Evolutionary conservation across 495 filamentous ascomycete genomes (phyloP).

Genomic region (Articulospora tetracladia): DNA sequence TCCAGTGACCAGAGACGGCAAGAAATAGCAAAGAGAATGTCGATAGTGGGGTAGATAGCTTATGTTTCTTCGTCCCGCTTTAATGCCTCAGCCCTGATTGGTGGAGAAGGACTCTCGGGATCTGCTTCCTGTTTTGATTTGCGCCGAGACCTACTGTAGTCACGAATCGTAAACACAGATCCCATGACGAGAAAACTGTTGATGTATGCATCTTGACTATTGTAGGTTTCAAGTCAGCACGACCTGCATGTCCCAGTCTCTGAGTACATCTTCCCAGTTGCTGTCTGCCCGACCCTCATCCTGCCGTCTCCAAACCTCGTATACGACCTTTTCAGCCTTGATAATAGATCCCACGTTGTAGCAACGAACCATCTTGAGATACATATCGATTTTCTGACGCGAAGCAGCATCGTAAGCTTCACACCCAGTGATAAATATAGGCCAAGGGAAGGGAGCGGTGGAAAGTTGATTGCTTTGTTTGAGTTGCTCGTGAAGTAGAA

Average conservation of each 20-base stretch:
- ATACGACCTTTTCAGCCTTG: neutral
- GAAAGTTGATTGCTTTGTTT: neutral
- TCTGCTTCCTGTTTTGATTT: too few species aligned
- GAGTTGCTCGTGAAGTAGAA: neutral
- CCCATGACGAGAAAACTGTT: neutral
- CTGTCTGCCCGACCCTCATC: neutral
- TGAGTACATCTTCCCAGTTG: constrained; percentile 1
- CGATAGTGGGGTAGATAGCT: too few species aligned
- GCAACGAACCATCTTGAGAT: neutral
- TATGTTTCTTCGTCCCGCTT: too few species aligned
- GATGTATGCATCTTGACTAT: neutral
- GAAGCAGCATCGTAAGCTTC: neutral
- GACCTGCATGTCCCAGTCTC: constrained; percentile 1
- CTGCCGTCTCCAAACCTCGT: neutral
- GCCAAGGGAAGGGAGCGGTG: neutral
- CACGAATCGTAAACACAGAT: too few species aligned
- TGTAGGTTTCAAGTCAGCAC: neutral
- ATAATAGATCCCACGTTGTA: neutral
- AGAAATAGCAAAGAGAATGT: too few species aligned
- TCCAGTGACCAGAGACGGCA: too few species aligned
- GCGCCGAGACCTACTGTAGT: too few species aligned
- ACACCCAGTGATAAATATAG: neutral
- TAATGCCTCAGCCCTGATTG: too few species aligned
- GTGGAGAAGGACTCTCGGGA: too few species aligned
- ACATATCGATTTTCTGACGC: neutral